Evolutionary conservation across 2,329 filamentous ascomycete species (phyloP), one percentile per base, ranked within the genome.

Genomic region (Sclerotinia sclerotiorum): DNA sequence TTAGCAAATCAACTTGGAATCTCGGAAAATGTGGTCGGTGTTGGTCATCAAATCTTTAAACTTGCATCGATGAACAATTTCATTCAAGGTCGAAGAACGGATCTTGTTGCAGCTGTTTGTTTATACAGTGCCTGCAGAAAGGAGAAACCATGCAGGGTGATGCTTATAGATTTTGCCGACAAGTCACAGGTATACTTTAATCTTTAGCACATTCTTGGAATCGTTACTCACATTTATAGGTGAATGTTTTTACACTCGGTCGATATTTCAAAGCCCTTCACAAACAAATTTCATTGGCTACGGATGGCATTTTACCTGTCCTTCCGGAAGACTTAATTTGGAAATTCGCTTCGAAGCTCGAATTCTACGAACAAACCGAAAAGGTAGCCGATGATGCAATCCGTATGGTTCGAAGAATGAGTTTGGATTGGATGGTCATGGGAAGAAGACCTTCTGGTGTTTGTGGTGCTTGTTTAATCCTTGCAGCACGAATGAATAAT

Each of bases 401-500:
- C 68, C 88, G 91, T 67, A 90, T 99, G 65, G 89, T 97, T 68
- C 89, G 91, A 78, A 90, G 95, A 70, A 98, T 99, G 95, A 94
- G 92, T 72, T 85, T 92, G 66, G 95, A 99, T 80, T 98, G 95
- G 94, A 98, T 99, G 87, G 90, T 94, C 58, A 93, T 94, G 77
- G 95, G 95, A 74, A 91, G 95, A 76, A 90, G 95, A 52, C 95
- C 95, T 21, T 94, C 94, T 8, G 95, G 95, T 73, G 90, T 98
- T 67, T 97, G 94, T 78, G 95, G 95, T 70, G 95, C 95, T 17
- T 97, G 94, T 73, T 85, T 99, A 60, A 91, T 99, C 70, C 90
- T 99, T 78, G 95, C 95, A 8, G 94, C 95, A 11, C 91, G 95
- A 65, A 98, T 98, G 90, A 97, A 97, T 84, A 98, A 98, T 79